Conservation (phyloP, 75 land plant species). For the Cupressus sempervirens region DNA sequence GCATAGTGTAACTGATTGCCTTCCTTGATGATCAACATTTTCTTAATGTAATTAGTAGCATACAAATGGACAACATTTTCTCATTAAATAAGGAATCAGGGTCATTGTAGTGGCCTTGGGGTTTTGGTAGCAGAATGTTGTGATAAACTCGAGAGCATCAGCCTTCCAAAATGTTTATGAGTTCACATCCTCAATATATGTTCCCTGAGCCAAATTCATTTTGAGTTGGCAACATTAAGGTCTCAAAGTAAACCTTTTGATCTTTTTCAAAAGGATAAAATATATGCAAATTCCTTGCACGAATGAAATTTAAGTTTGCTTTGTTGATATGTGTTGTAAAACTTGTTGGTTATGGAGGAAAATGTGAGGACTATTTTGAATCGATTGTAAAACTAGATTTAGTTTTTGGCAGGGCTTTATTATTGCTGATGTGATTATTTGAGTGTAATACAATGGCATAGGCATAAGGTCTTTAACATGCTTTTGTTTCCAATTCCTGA, state of each 20-base stretch:
- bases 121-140: slow-evolving; percentile 69
- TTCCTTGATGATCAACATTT: slow-evolving; percentile 78
- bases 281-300: background rate
- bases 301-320: background rate
- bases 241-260: slow-evolving; percentile 35
- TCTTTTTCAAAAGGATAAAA: background rate
- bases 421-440: background rate
- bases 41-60: slow-evolving; percentile 90
- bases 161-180: slow-evolving; percentile 76
- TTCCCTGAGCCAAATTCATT: background rate
- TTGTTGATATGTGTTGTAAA: background rate
- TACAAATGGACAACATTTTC: slow-evolving; percentile 98
- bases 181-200: slow-evolving; percentile 60
- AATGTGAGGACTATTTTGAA: background rate
- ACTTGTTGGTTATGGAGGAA: background rate
- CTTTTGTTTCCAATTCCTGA: background rate
- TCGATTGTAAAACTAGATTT: no score
- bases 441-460: background rate
- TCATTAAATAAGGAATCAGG: slow-evolving; percentile 63
- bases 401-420: background rate
- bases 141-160: slow-evolving; percentile 86
- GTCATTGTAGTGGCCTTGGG: slow-evolving; percentile 53
- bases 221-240: background rate
- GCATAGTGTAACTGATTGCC: slow-evolving; percentile 53
- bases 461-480: background rate